Conservation (phyloP, 345 rosid species). For the Nasturtium officinale region DNA sequence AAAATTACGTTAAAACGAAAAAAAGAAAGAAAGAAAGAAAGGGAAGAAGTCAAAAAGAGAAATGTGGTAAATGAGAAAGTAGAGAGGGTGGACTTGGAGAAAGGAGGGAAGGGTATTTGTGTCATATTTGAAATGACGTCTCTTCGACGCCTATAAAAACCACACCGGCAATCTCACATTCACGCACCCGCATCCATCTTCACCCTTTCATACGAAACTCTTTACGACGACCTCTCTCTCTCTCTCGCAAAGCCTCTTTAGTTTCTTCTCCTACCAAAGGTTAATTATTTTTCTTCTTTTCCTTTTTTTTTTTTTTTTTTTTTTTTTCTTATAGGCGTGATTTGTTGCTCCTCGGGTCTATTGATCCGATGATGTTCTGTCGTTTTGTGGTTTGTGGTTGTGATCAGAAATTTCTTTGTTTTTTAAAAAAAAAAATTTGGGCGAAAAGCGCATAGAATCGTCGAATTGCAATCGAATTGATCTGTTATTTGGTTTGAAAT, state of each 20-base stretch:
- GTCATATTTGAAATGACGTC: constrained; percentile 27
- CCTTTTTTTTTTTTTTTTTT: neutral
- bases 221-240: constrained; percentile 20
- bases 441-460: neutral
- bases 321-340: neutral
- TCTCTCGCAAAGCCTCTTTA: constrained; percentile 18
- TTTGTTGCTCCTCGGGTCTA: neutral
- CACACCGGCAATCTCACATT: constrained; percentile 30
- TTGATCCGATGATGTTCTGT: constrained; percentile 32
- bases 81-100: constrained; percentile 40
- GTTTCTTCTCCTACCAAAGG: constrained; percentile 32
- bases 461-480: constrained; percentile 36
- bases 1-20: constrained; percentile 32
- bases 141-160: constrained; percentile 37
- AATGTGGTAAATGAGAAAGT: constrained; percentile 32
- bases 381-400: constrained; percentile 21
- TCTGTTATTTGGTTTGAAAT: constrained; percentile 18
- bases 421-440: neutral
- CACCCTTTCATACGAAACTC: constrained; percentile 46
- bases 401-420: constrained; percentile 12
- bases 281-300: neutral
- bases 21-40: constrained; percentile 22
- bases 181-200: constrained; percentile 43
- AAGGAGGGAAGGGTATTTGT: constrained; percentile 15
- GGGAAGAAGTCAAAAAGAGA: constrained; percentile 42